Evolutionary conservation across 768 basidiomycete species (phyloP).

Genomic region (Mycena belliarum): DNA sequence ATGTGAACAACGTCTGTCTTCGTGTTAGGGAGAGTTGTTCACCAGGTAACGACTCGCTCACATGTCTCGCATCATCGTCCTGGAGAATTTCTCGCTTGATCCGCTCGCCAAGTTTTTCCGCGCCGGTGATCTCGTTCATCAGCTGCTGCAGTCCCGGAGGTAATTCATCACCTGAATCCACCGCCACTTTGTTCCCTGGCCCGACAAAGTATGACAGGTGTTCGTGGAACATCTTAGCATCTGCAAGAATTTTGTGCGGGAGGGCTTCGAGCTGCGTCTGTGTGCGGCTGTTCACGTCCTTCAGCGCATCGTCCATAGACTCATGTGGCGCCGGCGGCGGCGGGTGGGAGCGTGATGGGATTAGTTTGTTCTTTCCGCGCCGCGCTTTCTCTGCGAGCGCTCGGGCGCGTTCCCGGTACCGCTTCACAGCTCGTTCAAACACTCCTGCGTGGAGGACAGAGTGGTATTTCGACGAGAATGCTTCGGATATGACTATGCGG

Average conservation of each 20-base stretch:
- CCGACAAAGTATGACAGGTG: slow-evolving; percentile 34
- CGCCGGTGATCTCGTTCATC: slow-evolving; percentile 36
- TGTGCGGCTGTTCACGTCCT: slow-evolving; percentile 23
- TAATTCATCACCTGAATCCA: slow-evolving; percentile 21
- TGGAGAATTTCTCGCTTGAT: slow-evolving; percentile 34
- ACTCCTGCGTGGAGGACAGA: slow-evolving; percentile 47
- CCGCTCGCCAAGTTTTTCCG: slow-evolving; percentile 32
- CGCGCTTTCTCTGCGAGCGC: slow-evolving; percentile 4
- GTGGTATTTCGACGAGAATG: slow-evolving; percentile 67
- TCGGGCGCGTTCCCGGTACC: slow-evolving; percentile 33
- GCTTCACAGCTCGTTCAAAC: slow-evolving; percentile 47
- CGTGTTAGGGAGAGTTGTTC: not conserved
- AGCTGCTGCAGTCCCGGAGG: slow-evolving; percentile 33
- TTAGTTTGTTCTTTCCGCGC: slow-evolving; percentile 4
- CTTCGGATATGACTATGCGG: slow-evolving; percentile 60
- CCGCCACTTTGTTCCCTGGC: slow-evolving; percentile 17
- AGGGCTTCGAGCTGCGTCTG: slow-evolving; percentile 33
- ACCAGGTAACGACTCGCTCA: slow-evolving; percentile 22
- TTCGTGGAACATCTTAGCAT: slow-evolving; percentile 33
- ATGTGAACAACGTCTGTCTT: slow-evolving; percentile 32
- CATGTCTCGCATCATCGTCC: slow-evolving; percentile 34
- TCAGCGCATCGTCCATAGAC: slow-evolving; percentile 14
- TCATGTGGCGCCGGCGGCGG: slow-evolving; percentile 4
- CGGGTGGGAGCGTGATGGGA: not conserved
- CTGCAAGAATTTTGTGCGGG: slow-evolving; percentile 32